These are phyloP conservation scores for Pisolithus orientalis DNA, from an alignment of 768 basidiomycete species.

Conservation along the genomic window DNA sequence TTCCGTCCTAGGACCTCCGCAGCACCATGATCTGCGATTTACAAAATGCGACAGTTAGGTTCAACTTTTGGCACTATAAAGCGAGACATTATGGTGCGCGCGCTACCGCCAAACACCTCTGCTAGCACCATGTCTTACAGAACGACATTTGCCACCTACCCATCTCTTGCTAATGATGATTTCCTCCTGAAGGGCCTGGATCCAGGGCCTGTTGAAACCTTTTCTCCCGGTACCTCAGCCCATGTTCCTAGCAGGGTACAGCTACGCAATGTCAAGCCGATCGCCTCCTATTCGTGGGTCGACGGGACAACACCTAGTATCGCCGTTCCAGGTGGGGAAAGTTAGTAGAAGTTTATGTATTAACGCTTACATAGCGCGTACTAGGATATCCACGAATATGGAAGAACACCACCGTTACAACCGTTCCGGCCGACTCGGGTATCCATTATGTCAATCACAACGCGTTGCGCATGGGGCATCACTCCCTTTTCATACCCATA, in stretches of 20 bases:
- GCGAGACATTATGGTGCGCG: no score
- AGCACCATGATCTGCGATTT: no score
- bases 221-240: slow-evolving; percentile 7
- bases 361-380: not conserved
- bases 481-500: slow-evolving; percentile 45
- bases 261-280: slow-evolving; percentile 34
- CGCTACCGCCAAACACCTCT: no score
- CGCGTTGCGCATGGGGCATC: slow-evolving; percentile 34
- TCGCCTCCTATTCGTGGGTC: slow-evolving; percentile 54
- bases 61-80: no score
- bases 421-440: slow-evolving; percentile 49
- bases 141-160: no score
- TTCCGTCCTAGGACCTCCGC: no score
- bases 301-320: slow-evolving; percentile 40
- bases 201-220: slow-evolving; percentile 6
- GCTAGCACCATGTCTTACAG: no score
- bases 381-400: slow-evolving; percentile 58
- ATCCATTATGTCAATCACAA: slow-evolving; percentile 52
- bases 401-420: slow-evolving; percentile 45
- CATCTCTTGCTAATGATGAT: not conserved
- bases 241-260: slow-evolving; percentile 15
- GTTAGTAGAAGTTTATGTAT: not conserved
- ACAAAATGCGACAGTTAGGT: no score
- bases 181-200: slow-evolving; percentile 21
- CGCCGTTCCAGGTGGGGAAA: slow-evolving; percentile 40